Percentiles rank a stretch among this genome's conserved stretches.
Evolutionary conservation across 495 filamentous ascomycete genomes (phyloP).

Genomic region (Xylaria cubensis): DNA sequence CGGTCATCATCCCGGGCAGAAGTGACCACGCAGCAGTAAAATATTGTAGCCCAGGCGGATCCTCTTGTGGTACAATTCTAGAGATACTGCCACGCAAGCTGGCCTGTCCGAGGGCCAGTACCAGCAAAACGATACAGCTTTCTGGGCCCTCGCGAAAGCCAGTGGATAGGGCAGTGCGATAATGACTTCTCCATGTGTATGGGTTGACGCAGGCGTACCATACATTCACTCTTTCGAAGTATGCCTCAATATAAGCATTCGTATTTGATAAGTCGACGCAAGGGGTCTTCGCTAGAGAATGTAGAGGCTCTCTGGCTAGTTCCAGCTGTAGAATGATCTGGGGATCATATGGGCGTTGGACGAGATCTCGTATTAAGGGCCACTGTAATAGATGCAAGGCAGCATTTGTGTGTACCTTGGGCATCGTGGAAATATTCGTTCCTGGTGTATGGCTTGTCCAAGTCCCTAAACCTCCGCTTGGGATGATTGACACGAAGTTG

Average conservation of each 20-base stretch:
- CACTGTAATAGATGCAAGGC: slow-evolving; percentile 79
- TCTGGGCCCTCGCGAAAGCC: slow-evolving; percentile 78
- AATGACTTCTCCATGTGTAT: slow-evolving; percentile 79
- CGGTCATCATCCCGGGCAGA: slow-evolving; percentile 77
- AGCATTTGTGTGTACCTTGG: slow-evolving; percentile 80
- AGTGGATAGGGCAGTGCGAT: slow-evolving; percentile 71
- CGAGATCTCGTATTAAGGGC: slow-evolving; percentile 78
- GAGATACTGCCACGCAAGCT: slow-evolving; percentile 76
- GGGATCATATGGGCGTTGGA: slow-evolving; percentile 77
- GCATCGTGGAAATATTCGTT: slow-evolving; percentile 83
- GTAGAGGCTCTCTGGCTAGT: slow-evolving; percentile 76
- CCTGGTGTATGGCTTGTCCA: slow-evolving; percentile 65
- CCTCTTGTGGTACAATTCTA: slow-evolving; percentile 68
- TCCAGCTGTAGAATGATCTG: slow-evolving; percentile 82
- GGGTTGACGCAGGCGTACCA: slow-evolving; percentile 90
- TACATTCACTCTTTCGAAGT: slow-evolving; percentile 79
- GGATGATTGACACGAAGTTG: slow-evolving; percentile 63
- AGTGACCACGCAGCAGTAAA: slow-evolving; percentile 82
- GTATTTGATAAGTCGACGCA: slow-evolving; percentile 77
- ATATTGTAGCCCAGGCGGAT: slow-evolving; percentile 78
- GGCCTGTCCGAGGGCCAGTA: slow-evolving; percentile 77
- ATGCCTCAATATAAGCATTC: slow-evolving; percentile 74
- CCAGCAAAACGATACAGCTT: slow-evolving; percentile 82
- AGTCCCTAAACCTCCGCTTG: slow-evolving; percentile 71
- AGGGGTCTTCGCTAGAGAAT: slow-evolving; percentile 64